Evolutionary conservation across 495 filamentous ascomycete species (phyloP).

Genomic region (Friedmanniomyces simplex): DNA sequence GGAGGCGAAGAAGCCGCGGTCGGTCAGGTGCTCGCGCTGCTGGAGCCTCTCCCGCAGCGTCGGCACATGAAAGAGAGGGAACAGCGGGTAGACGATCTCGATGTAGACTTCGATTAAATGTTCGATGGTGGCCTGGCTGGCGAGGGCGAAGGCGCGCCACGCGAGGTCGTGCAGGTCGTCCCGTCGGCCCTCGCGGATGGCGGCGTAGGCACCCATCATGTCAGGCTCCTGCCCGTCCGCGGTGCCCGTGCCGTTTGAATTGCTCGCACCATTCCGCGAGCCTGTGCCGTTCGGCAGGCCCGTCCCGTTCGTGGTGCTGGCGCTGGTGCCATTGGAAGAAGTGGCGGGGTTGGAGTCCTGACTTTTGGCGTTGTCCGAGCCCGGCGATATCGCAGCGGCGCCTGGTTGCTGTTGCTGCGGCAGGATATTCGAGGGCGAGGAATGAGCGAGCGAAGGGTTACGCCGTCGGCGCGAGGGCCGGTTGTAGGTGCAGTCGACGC

Average conservation of each 20-base stretch:
- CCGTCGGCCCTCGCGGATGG: not conserved
- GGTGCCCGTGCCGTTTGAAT: not conserved
- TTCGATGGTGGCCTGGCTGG: conserved; percentile 6
- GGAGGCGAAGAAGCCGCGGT: conserved; percentile 37
- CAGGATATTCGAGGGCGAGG: conserved; percentile 3
- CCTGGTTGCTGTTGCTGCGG: not conserved
- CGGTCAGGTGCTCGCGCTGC: conserved; percentile 33
- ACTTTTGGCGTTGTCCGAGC: not conserved
- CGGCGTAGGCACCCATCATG: not conserved
- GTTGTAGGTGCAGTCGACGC: conserved; percentile 12
- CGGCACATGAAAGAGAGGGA: conserved; percentile 40
- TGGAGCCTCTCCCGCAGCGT: conserved; percentile 32
- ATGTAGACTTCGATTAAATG: conserved; percentile 34
- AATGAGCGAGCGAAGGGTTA: conserved; percentile 2
- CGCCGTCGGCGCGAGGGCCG: conserved; percentile 8
- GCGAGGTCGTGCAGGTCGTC: conserved; percentile 3
- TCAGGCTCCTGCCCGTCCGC: not conserved
- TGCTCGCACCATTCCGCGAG: not conserved
- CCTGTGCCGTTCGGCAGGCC: not conserved
- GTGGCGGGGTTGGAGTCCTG: not conserved
- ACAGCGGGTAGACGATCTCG: conserved; percentile 37
- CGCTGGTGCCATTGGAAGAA: not conserved
- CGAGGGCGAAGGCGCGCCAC: conserved; percentile 10
- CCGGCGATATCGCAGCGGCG: not conserved
- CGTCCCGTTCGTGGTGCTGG: not conserved